These are phyloP conservation scores for Cucumis sativus DNA, from an alignment of 306 rosid genomes.

Conservation along the genomic window DNA sequence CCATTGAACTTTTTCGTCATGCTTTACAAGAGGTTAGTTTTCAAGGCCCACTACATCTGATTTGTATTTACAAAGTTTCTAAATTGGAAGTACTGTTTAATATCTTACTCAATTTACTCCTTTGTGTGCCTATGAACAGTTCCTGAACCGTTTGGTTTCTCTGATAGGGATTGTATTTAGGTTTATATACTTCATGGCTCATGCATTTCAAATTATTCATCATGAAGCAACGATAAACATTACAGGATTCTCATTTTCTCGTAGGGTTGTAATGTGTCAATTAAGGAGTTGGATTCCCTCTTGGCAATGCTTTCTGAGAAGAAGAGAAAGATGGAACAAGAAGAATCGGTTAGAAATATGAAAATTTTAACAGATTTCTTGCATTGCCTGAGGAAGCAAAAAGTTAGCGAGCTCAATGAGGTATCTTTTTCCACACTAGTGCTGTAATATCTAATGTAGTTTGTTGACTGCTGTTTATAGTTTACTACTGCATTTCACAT, in stretches of 20 bases:
- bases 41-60: not conserved
- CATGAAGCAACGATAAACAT: not conserved
- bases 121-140: not conserved
- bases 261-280: constrained; percentile 88
- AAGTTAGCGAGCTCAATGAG: constrained; percentile 76
- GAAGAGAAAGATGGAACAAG: constrained; percentile 98
- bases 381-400: constrained; percentile 79
- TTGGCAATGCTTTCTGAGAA: constrained; percentile 68
- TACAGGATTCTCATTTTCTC: not conserved
- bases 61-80: not conserved
- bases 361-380: constrained; percentile 80
- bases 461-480: not conserved
- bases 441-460: not conserved
- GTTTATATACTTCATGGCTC: not conserved
- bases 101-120: not conserved
- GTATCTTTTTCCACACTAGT: constrained; percentile 17
- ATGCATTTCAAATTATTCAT: not conserved
- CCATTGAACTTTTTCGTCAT: constrained; percentile 74
- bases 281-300: constrained; percentile 77
- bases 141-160: not conserved
- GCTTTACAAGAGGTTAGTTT: constrained; percentile 61
- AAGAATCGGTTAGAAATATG: constrained; percentile 95
- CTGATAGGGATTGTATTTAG: not conserved
- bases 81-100: not conserved
- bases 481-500: not conserved